These are phyloP conservation scores for Tetragonia tetragonoides DNA, from an alignment of 148 eudicot species.

Conservation along the genomic window DNA sequence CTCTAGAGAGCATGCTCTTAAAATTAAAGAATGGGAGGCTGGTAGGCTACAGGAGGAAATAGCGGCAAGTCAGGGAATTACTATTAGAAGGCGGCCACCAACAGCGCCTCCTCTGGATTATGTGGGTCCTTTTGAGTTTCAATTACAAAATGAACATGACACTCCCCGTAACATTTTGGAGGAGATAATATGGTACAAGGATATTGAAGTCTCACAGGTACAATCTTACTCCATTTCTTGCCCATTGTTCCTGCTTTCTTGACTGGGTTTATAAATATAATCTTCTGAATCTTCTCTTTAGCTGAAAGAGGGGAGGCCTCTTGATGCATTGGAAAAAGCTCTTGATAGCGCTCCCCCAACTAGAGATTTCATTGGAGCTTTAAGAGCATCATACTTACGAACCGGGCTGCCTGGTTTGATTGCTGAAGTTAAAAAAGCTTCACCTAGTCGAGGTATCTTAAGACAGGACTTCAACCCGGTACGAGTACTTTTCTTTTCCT, in stretches of 20 bases:
- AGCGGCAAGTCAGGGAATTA: conserved; percentile 75
- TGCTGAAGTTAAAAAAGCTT: conserved; percentile 99
- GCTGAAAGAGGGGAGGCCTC: conserved; percentile 67
- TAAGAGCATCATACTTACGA: conserved; percentile 58
- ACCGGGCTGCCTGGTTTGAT: conserved; percentile 87
- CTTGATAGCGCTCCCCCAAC: conserved; percentile 59
- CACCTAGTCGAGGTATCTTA: conserved; percentile 93
- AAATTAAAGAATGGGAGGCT: conserved; percentile 75
- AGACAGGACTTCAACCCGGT: conserved; percentile 92
- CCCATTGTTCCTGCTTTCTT: background rate
- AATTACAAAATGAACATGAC: conserved; percentile 47
- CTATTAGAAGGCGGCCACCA: conserved; percentile 81
- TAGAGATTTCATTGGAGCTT: conserved; percentile 81
- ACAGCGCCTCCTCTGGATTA: conserved; percentile 71
- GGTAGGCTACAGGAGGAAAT: conserved; percentile 61
- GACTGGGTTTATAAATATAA: background rate
- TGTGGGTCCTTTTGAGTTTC: conserved; percentile 80
- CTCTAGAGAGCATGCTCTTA: conserved; percentile 44
- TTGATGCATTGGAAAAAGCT: conserved; percentile 43
- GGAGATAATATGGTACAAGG: conserved; percentile 93
- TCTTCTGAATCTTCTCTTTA: conserved; percentile 18
- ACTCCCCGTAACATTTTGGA: conserved; percentile 82
- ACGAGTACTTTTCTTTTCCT: conserved; percentile 9
- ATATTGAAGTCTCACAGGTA: conserved; percentile 75
- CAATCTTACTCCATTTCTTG: background rate